phyloP scores from a whole-genome alignment of 208 protist species.

The Crithidia fasciculata region DNA sequence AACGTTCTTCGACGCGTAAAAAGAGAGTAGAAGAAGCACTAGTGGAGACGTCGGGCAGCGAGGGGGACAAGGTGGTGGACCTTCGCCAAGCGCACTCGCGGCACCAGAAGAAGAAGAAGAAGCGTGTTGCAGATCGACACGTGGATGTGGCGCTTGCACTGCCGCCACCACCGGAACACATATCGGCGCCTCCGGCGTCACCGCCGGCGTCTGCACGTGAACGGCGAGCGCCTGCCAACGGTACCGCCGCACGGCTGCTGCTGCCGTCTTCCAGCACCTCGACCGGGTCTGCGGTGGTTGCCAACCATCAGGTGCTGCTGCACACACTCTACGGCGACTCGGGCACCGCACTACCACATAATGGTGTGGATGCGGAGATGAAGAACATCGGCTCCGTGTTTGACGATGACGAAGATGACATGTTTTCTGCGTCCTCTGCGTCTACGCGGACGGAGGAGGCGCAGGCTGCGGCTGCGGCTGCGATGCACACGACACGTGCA shows the following conservation, averaged over 20 bases:
- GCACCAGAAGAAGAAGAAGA: background rate
- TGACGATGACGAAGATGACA: background rate
- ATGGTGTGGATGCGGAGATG: background rate
- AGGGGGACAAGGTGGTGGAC: background rate
- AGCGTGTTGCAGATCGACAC: background rate
- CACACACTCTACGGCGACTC: constrained; percentile 3
- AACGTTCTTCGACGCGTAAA: too few species aligned
- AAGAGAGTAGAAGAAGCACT: background rate
- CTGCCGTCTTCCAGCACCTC: background rate
- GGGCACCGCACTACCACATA: background rate
- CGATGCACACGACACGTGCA: too few species aligned
- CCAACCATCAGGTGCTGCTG: constrained; percentile 1
- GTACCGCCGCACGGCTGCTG: background rate
- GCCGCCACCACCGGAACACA: background rate
- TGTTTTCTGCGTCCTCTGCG: background rate
- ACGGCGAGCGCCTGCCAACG: background rate
- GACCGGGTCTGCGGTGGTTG: background rate
- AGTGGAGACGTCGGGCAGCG: background rate
- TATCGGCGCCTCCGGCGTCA: background rate
- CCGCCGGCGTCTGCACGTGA: background rate
- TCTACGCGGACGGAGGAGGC: background rate
- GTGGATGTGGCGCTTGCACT: background rate
- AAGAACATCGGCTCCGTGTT: background rate
- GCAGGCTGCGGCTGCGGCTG: background rate
- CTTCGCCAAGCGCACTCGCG: background rate